Conservation (phyloP, 306 rosid genomes). For the Quercus berberidifolia region DNA sequence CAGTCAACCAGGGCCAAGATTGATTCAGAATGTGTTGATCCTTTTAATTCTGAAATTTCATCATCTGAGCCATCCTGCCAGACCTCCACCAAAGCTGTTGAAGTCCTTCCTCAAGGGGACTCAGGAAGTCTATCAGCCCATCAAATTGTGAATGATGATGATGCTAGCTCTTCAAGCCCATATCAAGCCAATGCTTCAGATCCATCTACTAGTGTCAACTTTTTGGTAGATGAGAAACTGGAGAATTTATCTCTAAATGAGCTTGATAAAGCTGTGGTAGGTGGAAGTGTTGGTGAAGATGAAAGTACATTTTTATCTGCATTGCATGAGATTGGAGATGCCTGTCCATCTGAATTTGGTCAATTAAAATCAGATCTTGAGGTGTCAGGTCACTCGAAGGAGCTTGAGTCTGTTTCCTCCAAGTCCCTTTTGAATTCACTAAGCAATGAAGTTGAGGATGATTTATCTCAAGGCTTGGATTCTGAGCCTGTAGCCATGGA, state of each 20-base stretch:
- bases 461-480: conserved; percentile 26
- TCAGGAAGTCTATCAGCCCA: conserved; percentile 16
- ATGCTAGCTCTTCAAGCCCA: conserved; percentile 29
- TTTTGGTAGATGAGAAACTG: conserved; percentile 41
- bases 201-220: conserved; percentile 23
- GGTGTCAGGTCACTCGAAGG: conserved; percentile 24
- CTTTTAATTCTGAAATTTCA: conserved; percentile 25
- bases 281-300: conserved; percentile 48
- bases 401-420: conserved; percentile 30
- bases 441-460: conserved; percentile 30
- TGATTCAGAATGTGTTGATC: conserved; percentile 29
- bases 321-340: conserved; percentile 44
- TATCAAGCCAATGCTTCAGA: conserved; percentile 27
- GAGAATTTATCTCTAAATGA: conserved; percentile 39
- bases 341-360: conserved; percentile 24
- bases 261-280: conserved; percentile 26
- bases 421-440: conserved; percentile 21
- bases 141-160: conserved; percentile 17
- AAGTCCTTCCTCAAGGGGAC: conserved; percentile 14
- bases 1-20: conserved; percentile 25
- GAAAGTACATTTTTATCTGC: conserved; percentile 49
- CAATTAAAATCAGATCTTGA: conserved; percentile 27
- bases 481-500: conserved; percentile 27
- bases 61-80: conserved; percentile 22
- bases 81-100: conserved; percentile 27